Base-by-base conservation (phyloP, 2,329 filamentous ascomycete species). In the Ascochyta rabiei region DNA sequence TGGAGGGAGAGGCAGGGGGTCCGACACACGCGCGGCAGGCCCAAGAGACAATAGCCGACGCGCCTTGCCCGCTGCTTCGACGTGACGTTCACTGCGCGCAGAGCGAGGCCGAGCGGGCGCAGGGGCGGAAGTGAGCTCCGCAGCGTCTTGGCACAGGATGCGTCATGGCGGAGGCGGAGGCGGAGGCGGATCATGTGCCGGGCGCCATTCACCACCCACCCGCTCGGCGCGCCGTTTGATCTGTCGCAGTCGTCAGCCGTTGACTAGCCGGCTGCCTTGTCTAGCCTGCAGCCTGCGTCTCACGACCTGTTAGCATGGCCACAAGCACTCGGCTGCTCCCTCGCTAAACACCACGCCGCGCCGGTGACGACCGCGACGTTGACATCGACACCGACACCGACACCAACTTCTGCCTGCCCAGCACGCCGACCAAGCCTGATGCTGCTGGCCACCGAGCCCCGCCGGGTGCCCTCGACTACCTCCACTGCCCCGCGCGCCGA, bases 271-370 rank as follows among this genome's bases (percentile, higher is more conserved):
- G 28, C 40, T 28, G 40, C 33, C 26, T 31, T 16, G 33, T 8
- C 24, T 16, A n/a, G 31, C 47, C 38, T 24, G 16, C 34, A 18
- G 18, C 40, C 34, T 24, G 15, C 4, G 35, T 12, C 24, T 31
- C 26, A 13, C 18, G 41, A 45, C 33, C 24, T 1, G 16, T 15
- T 34, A 41, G 35, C 48, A 52, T 46, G 49, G 42, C 49, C 42
- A 41, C 49, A 37, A 41, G 49, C 28, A 35, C 26, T 2, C 48
- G 26, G 34, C 48, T 41, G 28, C 42, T 34, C 34, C 24, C 48
- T 51, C 48, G 48, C 40, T 45, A 51, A 51, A 34, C 31, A 40
- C 47, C 48, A 26, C 48, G 18, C 48, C 24, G 24, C 40, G 33
- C 18, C 33, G 26, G 41, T 38, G 24, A 31, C 28, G 24, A 31